A percentile compares a stretch with the other conserved stretches of the same genome.
phyloP scores from a whole-genome alignment of 805 yeast genomes.

The Allodekkera sacchari region DNA sequence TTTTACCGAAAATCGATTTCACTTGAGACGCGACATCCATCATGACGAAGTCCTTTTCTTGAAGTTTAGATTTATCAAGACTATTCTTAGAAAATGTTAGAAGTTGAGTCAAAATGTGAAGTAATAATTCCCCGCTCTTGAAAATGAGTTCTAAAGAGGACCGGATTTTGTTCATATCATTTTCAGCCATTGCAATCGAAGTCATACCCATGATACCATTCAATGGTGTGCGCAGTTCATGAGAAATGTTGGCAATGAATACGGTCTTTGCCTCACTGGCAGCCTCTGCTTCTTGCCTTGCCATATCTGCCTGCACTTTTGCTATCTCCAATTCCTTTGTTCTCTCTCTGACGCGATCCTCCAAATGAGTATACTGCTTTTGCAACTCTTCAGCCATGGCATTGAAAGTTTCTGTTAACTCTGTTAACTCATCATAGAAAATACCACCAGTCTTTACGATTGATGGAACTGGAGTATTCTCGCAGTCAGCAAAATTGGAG shows the following conservation, averaged over 20 bases:
- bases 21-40: conserved; percentile 80
- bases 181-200: conserved; percentile 85
- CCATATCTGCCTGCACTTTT: conserved; percentile 58
- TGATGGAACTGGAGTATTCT: conserved; percentile 12
- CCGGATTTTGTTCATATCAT: conserved; percentile 56
- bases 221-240: conserved; percentile 89
- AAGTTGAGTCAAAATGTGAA: conserved; percentile 85
- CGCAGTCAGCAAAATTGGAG: conserved; percentile 2
- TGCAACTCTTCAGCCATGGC: conserved; percentile 85
- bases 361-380: conserved; percentile 74
- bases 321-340: conserved; percentile 86
- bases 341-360: conserved; percentile 79
- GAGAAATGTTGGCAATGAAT: conserved; percentile 86
- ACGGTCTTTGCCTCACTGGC: conserved; percentile 97
- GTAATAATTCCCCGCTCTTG: conserved; percentile 81
- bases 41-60: conserved; percentile 71
- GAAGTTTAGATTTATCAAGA: conserved; percentile 72
- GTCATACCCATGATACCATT: conserved; percentile 97
- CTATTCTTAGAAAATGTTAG: conserved; percentile 91
- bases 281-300: conserved; percentile 46
- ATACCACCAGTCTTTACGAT: conserved; percentile 27
- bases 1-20: conserved; percentile 73
- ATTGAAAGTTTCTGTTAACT: conserved; percentile 81
- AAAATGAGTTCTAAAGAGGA: conserved; percentile 75
- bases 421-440: conserved; percentile 79